A percentile compares a stretch with the other conserved stretches of the same genome.
phyloP scores from a whole-genome alignment of 805 yeast species.

The Cyberlindnera samutprakarnensis region DNA sequence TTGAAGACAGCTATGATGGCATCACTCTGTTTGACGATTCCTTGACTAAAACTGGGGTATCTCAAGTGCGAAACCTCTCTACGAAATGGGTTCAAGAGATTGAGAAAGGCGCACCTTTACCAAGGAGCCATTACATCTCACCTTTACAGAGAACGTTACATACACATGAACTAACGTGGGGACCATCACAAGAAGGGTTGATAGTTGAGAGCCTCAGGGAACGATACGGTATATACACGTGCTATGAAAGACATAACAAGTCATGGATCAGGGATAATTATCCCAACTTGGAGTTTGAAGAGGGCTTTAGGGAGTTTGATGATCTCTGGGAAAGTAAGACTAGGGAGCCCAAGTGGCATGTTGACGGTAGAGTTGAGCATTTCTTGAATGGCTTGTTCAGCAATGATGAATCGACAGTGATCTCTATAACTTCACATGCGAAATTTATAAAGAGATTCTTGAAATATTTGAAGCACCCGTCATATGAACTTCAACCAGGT shows the following conservation, averaged over 20 bases:
- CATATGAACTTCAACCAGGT: too few relatives aligned
- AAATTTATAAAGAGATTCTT: too few relatives aligned
- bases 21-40: slow-evolving; percentile 5
- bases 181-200: not conserved
- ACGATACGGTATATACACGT: slow-evolving; percentile 6
- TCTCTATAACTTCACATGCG: not conserved
- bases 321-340: slow-evolving; percentile 1
- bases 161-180: slow-evolving; percentile 9
- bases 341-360: slow-evolving; percentile 3
- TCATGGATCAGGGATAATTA: slow-evolving; percentile 5
- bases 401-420: not conserved
- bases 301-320: slow-evolving; percentile 7
- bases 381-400: not conserved
- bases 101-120: slow-evolving; percentile 3
- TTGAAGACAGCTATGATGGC: slow-evolving; percentile 3
- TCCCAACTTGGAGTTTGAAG: slow-evolving; percentile 2
- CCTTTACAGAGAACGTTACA: slow-evolving; percentile 10
- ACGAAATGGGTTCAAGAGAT: slow-evolving; percentile 2
- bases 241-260: slow-evolving; percentile 5
- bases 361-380: not conserved
- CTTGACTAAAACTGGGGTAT: slow-evolving; percentile 5
- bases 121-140: slow-evolving; percentile 5
- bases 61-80: not conserved
- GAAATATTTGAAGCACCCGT: too few relatives aligned
- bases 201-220: slow-evolving; percentile 8